Base-by-base conservation (phyloP, 2,329 filamentous ascomycete species). In the Cladosporium phlei region DNA sequence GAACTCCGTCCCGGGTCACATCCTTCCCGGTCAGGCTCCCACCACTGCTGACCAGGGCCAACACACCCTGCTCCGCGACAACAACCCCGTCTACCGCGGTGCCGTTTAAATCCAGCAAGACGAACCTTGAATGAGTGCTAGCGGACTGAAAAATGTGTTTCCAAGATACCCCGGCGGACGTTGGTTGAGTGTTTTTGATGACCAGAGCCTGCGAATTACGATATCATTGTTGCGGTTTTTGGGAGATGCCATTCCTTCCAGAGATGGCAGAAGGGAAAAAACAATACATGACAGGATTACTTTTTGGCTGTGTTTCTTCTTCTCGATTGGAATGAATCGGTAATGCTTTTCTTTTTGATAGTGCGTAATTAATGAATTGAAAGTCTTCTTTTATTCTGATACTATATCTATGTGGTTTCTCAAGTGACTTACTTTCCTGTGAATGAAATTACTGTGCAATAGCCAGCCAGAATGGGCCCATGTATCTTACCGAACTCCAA, bases 51-150 rank as follows among this genome's bases (percentile, higher is more conserved):
- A 55, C 52, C 59, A 37, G 21, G 42, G 29, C 22, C 30, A 27
- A 17, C 42, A 68, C 61, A 72, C 69, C 42, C 61, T 63, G 2
- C 62, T 72, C 28, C 69, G 69, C 49, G 59, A 61, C 28, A 55
- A 66, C 53, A 72, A 71, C 65, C 68, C 69, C 4, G 69, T 72
- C 30, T 62, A 69, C 55, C 66, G 65, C 39, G 68, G 70, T 42
- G 42, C 50, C 24, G 62, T 61, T 45, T 67, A 65, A 56, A 48
- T 17, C 12, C n/a, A n/a, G 37, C 38, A 70, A 0, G 64, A 72
- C 50, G 59, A 61, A n/a, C n/a, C 11, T 58, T 73, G 3, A 73
- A 73, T 54, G 49, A 60, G 6, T 64, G 57, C 27, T 50, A 65
- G 19, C n/a, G n/a, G n/a, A n/a, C n/a, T n/a, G 70, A 70, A n/a